Base-by-base conservation (phyloP, 2,329 filamentous ascomycete genomes). In the Periconia digitata region DNA sequence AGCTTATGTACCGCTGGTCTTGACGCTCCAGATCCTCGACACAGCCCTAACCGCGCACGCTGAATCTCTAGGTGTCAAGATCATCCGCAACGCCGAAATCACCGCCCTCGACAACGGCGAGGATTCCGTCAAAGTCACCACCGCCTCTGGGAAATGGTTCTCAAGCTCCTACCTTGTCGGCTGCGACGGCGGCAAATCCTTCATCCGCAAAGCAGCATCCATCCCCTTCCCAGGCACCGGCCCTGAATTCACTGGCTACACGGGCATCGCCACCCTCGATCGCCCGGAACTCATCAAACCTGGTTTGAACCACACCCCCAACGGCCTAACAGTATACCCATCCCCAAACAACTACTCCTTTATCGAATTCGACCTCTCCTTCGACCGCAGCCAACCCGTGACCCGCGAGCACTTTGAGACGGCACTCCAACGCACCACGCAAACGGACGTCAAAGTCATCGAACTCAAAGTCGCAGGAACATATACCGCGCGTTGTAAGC, bases 151-250 rank as follows among this genome's bases (percentile, higher is more conserved):
- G 15, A 42, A 22, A 39, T 23, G 2, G 3, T 40, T 48, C 16
- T 17, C 18, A n/a, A 45, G 44, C 15, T 20, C 13, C 12, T 44
- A 40, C n/a, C 41, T 54, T 8, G 46, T 49, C 22, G 51, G 41
- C 23, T 40, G 40, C 16, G 51, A 54, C 17, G 51, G 51, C 1
- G 46, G 45, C 6, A 34, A 16, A 21, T 43, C 40, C 39, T 21
- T 43, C 6, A 40, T 54, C 16, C 45, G 51, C 13, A 46, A 37
- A 8, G 32, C 27, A 21, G 15, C 43, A 1, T 44, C 42, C 15
- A 49, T 60, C 20, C 17, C 24, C 6, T 32, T 43, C 23, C 12
- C 8, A 8, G 41, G 41, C 24, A 32, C 16, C 8, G 13, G n/a
- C 4, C 13, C 39, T n/a, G 27, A 22, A 16, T 23, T 16, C 16